A percentile compares a stretch with the other conserved stretches of the same genome.
These are phyloP conservation scores for Vitis riparia DNA, from an alignment of 164 flowering plant genomes.

Conservation along the genomic window DNA sequence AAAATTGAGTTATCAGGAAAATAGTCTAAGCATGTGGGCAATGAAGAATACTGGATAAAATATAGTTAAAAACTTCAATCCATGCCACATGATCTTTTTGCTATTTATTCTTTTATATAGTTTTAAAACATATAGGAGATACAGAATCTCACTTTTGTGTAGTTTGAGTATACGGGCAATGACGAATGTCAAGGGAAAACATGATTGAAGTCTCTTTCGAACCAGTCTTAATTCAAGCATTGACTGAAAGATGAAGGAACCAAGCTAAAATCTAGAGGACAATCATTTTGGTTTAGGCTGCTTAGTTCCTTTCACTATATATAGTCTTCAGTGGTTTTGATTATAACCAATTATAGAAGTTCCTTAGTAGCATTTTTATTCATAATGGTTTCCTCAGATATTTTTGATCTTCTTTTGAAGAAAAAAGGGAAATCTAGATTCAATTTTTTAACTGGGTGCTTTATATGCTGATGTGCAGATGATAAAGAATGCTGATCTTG, in stretches of 20 bases:
- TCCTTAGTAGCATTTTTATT: not conserved
- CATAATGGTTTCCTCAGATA: not conserved
- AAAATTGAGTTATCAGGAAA: not conserved
- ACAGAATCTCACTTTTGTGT: too few species aligned
- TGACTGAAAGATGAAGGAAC: too few species aligned
- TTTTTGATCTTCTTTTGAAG: not conserved
- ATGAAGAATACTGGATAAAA: not conserved
- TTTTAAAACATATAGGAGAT: too few species aligned
- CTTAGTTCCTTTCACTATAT: not conserved
- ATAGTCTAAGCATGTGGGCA: not conserved
- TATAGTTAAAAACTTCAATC: not conserved
- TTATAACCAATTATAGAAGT: not conserved
- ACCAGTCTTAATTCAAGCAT: not conserved
- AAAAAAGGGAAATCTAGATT: not conserved
- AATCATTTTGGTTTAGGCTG: not conserved
- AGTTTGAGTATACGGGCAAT: too few species aligned
- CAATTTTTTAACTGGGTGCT: not conserved
- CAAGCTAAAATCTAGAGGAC: too few species aligned
- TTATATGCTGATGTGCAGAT: constrained; percentile 36
- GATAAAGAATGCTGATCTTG: constrained; percentile 56
- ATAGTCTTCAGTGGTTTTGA: not conserved
- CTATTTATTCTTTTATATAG: too few species aligned
- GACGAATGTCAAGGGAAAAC: not conserved
- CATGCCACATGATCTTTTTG: not conserved
- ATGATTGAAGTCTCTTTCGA: not conserved